Conservation (phyloP, 805 yeast species). For the Danielia reshetovae region DNA sequence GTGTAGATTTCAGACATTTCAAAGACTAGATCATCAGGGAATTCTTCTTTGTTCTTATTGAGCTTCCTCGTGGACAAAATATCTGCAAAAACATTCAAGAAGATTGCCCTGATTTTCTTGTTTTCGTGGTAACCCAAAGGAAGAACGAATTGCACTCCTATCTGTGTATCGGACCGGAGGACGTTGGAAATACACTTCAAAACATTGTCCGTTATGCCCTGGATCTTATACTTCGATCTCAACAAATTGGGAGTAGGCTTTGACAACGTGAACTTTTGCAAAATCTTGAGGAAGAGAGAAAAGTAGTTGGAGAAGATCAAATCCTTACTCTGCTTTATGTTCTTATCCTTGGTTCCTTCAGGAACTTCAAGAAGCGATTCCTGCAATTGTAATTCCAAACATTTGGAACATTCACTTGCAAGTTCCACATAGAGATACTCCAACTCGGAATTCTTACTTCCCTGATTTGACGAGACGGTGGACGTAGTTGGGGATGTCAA, state of each 20-base stretch:
- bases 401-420: slow-evolving; percentile 60
- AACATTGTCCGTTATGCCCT: slow-evolving; percentile 57
- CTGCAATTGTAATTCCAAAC: slow-evolving; percentile 52
- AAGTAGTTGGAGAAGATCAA: slow-evolving; percentile 69
- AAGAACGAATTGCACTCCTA: slow-evolving; percentile 70
- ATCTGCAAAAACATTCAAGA: slow-evolving; percentile 72
- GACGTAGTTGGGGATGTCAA: slow-evolving; percentile 2
- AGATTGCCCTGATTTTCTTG: slow-evolving; percentile 61
- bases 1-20: slow-evolving; percentile 35
- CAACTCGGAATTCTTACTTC: slow-evolving; percentile 25
- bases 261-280: slow-evolving; percentile 41
- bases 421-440: slow-evolving; percentile 53
- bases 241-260: slow-evolving; percentile 13
- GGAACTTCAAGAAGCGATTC: slow-evolving; percentile 58
- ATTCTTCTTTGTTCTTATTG: slow-evolving; percentile 21
- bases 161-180: slow-evolving; percentile 67
- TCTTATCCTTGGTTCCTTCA: slow-evolving; percentile 51
- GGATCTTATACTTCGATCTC: slow-evolving; percentile 49
- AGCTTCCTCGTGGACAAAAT: slow-evolving; percentile 43
- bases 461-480: background rate
- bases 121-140: slow-evolving; percentile 77
- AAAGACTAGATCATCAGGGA: slow-evolving; percentile 22
- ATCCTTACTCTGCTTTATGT: slow-evolving; percentile 50
- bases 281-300: slow-evolving; percentile 52
- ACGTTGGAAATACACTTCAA: slow-evolving; percentile 65